Base-by-base conservation (phyloP, 495 filamentous ascomycete species). In the Penicillium coffeae region DNA sequence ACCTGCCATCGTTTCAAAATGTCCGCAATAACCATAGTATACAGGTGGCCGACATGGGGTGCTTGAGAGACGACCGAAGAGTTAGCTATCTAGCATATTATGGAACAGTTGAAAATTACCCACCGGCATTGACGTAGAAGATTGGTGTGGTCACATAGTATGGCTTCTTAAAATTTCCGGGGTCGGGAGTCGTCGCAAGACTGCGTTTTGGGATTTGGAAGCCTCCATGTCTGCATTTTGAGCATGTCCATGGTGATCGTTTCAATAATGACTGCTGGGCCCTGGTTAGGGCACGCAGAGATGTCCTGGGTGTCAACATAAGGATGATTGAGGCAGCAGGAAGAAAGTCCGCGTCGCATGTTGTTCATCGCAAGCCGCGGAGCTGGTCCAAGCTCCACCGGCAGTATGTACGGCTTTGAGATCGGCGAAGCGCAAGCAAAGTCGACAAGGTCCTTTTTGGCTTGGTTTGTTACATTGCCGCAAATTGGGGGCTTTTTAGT, bases 81-180 rank as follows among this genome's bases (percentile, higher is more conserved):
- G 3, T 39, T 34, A 34, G 20, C 33, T 9, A 27, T 10, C 25
- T 12, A 21, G 1, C 4, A 12, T 10, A 7, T 22, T 0, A 3
- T 3, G 14, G 15, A 8, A 34, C 13, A 5, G 20, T 8, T 34
- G 13, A 18, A n/a, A 35, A 39, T 19, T 0, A 50, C 73, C 55
- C 76, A 94, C 90, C 84, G 18, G 91, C 89, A 78, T 99, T 99
- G 66, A 97, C 94, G 63, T 99, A 99, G 75, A 97, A 99, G 40
- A 99, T 99, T 6, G 93, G 93, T 6, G 89, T 90, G 3, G 93
- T 97, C 56, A 96, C 76, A 78, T 96, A 97, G 76, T 85, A 96
- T 4, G 94, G 91, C 73, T 98, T 97, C 54, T 76, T 71, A 34
- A 61, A 44, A 21, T 55, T 50, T 21, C 47, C 46, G 44, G 66